Percentiles rank a stretch among this genome's conserved stretches.
Conservation (phyloP, 2,329 filamentous ascomycete genomes). For the Cladosporium phlei region DNA sequence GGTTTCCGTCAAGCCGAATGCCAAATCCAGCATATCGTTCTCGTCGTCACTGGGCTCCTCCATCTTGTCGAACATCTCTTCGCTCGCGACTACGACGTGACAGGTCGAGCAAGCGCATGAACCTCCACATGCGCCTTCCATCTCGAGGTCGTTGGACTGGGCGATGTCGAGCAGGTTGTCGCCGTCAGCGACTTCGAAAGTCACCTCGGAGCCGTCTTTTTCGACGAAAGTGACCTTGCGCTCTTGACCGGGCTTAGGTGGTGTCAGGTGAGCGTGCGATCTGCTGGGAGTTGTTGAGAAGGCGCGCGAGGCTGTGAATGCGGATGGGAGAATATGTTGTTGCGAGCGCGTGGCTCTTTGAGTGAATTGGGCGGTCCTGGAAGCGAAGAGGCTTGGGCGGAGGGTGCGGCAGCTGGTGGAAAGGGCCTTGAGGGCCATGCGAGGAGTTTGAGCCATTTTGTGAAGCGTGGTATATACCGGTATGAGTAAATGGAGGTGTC, state of each 20-base stretch:
- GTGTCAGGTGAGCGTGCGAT: slow-evolving; percentile 72
- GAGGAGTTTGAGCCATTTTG: slow-evolving; percentile 8
- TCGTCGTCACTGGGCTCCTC: slow-evolving; percentile 46
- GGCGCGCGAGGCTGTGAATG: slow-evolving; percentile 21
- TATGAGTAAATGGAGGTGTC: no score
- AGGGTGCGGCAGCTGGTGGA: slow-evolving; percentile 12
- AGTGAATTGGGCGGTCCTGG: slow-evolving; percentile 3
- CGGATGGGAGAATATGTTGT: slow-evolving; percentile 6
- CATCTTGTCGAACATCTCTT: slow-evolving; percentile 50
- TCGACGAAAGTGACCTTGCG: slow-evolving; percentile 89
- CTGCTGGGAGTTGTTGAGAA: slow-evolving; percentile 62
- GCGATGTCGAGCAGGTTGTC: slow-evolving; percentile 95
- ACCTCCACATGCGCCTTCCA: slow-evolving; percentile 95
- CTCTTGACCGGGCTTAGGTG: slow-evolving; percentile 87
- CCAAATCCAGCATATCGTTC: slow-evolving; percentile 86
- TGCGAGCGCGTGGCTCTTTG: not conserved
- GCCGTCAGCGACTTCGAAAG: slow-evolving; percentile 74
- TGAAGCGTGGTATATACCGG: no score
- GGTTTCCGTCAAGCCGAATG: slow-evolving; percentile 85
- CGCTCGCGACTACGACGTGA: slow-evolving; percentile 76
- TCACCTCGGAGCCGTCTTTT: slow-evolving; percentile 74
- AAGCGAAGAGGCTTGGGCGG: slow-evolving; percentile 8
- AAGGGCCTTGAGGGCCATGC: slow-evolving; percentile 7
- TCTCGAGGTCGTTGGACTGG: slow-evolving; percentile 89
- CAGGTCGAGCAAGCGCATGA: slow-evolving; percentile 92